phyloP scores from a whole-genome alignment of 2,329 filamentous ascomycete genomes.

The Cadophora gregata region DNA sequence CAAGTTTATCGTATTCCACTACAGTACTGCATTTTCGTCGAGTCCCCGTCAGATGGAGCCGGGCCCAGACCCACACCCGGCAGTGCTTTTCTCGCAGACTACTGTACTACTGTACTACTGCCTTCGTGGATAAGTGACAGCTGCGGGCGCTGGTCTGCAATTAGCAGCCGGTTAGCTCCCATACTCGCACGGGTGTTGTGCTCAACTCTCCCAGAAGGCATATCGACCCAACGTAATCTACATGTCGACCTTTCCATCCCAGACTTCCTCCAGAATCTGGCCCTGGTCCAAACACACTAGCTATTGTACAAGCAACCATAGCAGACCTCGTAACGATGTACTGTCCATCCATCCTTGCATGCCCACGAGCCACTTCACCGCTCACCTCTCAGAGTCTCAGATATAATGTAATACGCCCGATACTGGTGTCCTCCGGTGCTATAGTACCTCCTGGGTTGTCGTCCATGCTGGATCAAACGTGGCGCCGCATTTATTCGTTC shows the following conservation, averaged over 20 bases:
- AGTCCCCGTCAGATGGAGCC: constrained; percentile 16
- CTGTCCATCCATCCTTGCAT: not conserved
- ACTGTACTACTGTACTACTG: too few species aligned
- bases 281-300: not conserved
- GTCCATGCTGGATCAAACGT: constrained; percentile 3
- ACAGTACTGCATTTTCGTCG: constrained; percentile 12
- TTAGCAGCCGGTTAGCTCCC: constrained; percentile 1
- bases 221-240: not conserved
- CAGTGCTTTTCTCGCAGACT: constrained; percentile 5
- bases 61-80: constrained; percentile 15
- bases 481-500: not conserved
- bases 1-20: too few species aligned
- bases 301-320: not conserved
- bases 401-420: too few species aligned
- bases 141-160: not conserved
- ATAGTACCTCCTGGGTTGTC: not conserved
- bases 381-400: not conserved
- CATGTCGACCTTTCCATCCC: not conserved
- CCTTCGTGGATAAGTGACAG: not conserved
- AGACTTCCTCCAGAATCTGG: not conserved
- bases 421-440: not conserved
- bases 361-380: not conserved
- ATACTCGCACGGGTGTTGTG: not conserved
- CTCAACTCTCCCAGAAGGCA: too few species aligned
- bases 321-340: not conserved